Evolutionary conservation across 148 eudicot genomes (phyloP), one percentile per base, ranked within the genome.

Genomic region (Rhododendron kiyosumense): DNA sequence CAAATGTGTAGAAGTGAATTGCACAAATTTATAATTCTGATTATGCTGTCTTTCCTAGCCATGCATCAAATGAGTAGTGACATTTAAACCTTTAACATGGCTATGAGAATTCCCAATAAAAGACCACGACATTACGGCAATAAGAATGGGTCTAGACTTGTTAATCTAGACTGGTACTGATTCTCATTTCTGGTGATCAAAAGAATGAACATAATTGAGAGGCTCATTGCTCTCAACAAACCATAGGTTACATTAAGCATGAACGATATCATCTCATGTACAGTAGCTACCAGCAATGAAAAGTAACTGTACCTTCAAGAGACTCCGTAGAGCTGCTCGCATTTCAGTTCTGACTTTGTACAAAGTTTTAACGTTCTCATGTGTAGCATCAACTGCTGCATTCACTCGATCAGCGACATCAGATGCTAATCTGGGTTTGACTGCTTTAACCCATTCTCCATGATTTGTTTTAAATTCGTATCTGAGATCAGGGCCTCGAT

Each of bases 291-390:
- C 63, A 86, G 52, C 57, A 69, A 67, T 65, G 61, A 71, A 28
- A 65, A 57, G 69, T 18, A 48, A 49, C 48, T 14, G 30, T 90
- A 96, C 99, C 99, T 95, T 94, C 87, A 96, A 88, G 26, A 96
- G 93, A 83, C 88, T 85, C 84, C 90, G 94, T 74, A 96, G 85
- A 83, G 96, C 95, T 65, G 86, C 85, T 85, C 94, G 89, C 92
- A 96, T 86, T 87, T 96, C 99, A 3, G 89, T 87, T 89, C 95
- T 93, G 79, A 94, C 96, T 93, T 94, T 96, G 84, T 95, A 96
- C 81, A 94, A 84, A 83, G 61, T 59, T 87, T 93, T 96, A 26
- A 93, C 82, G 85, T 92, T 89, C 79, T 92, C 93, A 34, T 80
- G 86, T 26, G 87, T 81, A 75, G 92, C 82, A 86, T 83, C 87